Base-by-base conservation (phyloP, 192 early-diverging fungal genomes). In the Coemansia sp. region DNA sequence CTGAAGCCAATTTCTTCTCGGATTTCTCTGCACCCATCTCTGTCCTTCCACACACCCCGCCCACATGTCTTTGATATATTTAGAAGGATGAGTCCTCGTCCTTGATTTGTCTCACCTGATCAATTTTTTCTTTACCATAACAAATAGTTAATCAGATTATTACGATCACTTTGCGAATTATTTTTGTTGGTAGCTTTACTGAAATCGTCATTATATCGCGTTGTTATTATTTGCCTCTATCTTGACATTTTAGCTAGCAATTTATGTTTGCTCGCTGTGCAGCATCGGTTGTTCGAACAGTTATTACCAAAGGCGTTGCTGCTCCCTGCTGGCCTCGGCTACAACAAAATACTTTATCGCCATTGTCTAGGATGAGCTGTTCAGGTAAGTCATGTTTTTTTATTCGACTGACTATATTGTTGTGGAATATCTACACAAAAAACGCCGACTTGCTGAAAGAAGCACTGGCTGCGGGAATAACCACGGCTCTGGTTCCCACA, bases 1-100 rank as follows among this genome's bases (percentile, higher is more conserved):
- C 61, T 63, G 61, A 63, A 63, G 61, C 61, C 20, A 42, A n/a
- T 63, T 20, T 63, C 2, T 62, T 62, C 46, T 7, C 36, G 22
- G 22, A 24, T 24, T 62, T 63, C 3, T 24, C 61, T 42, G 61
- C 61, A 63, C 61, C 61, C 61, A 41, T 63, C 61, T 63, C 61
- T 63, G 59, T 38, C 15, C 33, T 18, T 16, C 1, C 55, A 18
- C 24, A 24, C 12, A 27, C 24, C 24, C 12, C 54, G 47, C 54
- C 54, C 54, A 27, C 61, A 63, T 41, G 36, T 22, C 36, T 63
- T 27, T 27, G 24, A 27, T 27, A 27, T 27, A 27, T 27, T 27
- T 27, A 27, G 24, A 38, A 38, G 41, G 61, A 38, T 38, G 15
- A 31, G 24, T 27, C 9, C 27, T 27, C 54, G 12, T 31, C 27